phyloP scores from a whole-genome alignment of 2,329 filamentous ascomycete species.

The Fusarium irregulare region DNA sequence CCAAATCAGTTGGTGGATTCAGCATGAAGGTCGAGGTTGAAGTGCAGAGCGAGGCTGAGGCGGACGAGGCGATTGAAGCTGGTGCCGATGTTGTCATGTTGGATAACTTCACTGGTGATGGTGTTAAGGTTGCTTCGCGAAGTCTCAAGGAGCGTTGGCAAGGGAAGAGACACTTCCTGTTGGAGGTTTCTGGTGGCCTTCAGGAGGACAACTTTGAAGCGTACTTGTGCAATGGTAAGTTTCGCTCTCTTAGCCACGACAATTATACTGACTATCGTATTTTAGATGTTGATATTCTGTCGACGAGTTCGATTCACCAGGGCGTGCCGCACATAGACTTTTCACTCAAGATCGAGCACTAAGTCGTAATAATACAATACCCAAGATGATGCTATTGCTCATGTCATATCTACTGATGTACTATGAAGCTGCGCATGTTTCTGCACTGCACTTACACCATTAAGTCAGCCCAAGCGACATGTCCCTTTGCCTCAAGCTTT shows the following conservation, averaged over 20 bases:
- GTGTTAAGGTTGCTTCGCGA: conserved; percentile 78
- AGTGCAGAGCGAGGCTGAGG: conserved; percentile 87
- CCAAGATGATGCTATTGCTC: neutral
- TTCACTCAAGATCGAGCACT: conserved; percentile 82
- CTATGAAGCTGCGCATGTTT: neutral
- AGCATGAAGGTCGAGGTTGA: conserved; percentile 96
- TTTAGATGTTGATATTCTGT: conserved; percentile 91
- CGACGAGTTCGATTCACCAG: conserved; percentile 96
- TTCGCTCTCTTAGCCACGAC: neutral
- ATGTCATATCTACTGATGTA: neutral
- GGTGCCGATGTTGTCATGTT: conserved; percentile 98
- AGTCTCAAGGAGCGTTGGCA: conserved; percentile 84
- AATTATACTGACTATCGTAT: conserved; percentile 6
- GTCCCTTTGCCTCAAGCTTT: neutral
- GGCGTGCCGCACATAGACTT: conserved; percentile 95
- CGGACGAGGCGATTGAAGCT: conserved; percentile 88
- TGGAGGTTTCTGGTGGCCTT: conserved; percentile 94
- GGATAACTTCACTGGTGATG: conserved; percentile 90
- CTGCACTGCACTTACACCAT: neutral
- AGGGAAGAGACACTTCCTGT: conserved; percentile 77
- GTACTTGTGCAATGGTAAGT: conserved; percentile 80
- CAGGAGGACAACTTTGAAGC: conserved; percentile 83
- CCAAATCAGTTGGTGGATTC: conserved; percentile 87
- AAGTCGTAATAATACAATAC: conserved; percentile 30
- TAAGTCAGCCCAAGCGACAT: neutral